Conservation (phyloP, 202 grass and related monocot species). For the Zoysia matrella region DNA sequence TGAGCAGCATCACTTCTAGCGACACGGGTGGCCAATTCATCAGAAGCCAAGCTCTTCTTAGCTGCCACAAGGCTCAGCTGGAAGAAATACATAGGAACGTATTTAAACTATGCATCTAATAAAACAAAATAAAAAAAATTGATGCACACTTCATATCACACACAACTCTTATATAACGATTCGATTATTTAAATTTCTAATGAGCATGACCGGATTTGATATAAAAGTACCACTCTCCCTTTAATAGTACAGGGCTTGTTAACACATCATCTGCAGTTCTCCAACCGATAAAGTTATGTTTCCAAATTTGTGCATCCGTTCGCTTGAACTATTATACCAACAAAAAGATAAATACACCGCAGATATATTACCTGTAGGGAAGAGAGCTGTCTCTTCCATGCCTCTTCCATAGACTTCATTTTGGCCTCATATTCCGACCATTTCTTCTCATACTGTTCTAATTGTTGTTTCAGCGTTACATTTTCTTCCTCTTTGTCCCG, state of each 20-base stretch:
- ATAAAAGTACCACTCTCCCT: constrained; percentile 11
- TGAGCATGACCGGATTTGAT: background rate
- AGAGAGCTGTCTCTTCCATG: constrained; percentile 91
- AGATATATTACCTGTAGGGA: constrained; percentile 80
- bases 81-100: constrained; percentile 45
- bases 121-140: no score
- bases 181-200: constrained; percentile 17
- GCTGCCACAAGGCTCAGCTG: constrained; percentile 79
- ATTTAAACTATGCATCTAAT: background rate
- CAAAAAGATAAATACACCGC: background rate
- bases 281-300: constrained; percentile 33
- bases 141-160: background rate
- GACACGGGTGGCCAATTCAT: constrained; percentile 45
- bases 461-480: constrained; percentile 66
- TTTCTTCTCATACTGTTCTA: constrained; percentile 88
- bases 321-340: background rate
- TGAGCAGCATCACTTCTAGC: constrained; percentile 52
- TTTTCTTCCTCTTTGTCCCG: constrained; percentile 92
- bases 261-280: background rate
- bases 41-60: constrained; percentile 70
- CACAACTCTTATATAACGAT: constrained; percentile 15
- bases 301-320: constrained; percentile 4
- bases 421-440: constrained; percentile 89
- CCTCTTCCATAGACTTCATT: constrained; percentile 96
- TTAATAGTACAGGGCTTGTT: constrained; percentile 1